A percentile compares a stretch with the other conserved stretches of the same genome.
These are phyloP conservation scores for Eleusine indica DNA, from an alignment of 176 grass and related monocot species.

Conservation along the genomic window DNA sequence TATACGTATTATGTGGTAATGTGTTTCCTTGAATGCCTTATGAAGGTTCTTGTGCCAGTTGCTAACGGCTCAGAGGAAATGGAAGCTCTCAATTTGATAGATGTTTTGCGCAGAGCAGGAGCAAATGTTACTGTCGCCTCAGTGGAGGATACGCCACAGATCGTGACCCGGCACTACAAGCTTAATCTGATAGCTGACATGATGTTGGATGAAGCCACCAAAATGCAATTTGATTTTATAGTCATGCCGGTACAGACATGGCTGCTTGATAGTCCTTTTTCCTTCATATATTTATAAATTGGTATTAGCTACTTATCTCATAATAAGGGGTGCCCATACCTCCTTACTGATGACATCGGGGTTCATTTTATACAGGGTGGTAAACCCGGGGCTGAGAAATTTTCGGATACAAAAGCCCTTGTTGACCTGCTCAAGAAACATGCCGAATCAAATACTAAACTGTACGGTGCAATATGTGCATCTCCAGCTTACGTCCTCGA, in stretches of 20 bases:
- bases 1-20: no score
- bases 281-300: neutral
- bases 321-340: no score
- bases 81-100: constrained; percentile 83
- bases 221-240: constrained; percentile 84
- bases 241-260: constrained; percentile 69
- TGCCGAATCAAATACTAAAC: constrained; percentile 53
- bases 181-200: constrained; percentile 85
- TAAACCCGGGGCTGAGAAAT: constrained; percentile 64
- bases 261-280: neutral
- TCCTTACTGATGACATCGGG: neutral
- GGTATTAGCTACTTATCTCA: no score
- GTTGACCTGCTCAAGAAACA: constrained; percentile 75
- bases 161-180: constrained; percentile 74
- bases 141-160: constrained; percentile 75
- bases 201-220: constrained; percentile 69
- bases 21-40: neutral
- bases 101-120: constrained; percentile 80
- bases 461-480: constrained; percentile 90
- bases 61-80: constrained; percentile 98
- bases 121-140: constrained; percentile 82
- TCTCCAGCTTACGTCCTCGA: constrained; percentile 82
- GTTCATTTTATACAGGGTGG: constrained; percentile 58
- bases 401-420: constrained; percentile 63
- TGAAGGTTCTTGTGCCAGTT: constrained; percentile 91